Evolutionary conservation across 371 early-diverging fungal genomes (phyloP).

Genomic region (Synchytrium microbalum): DNA sequence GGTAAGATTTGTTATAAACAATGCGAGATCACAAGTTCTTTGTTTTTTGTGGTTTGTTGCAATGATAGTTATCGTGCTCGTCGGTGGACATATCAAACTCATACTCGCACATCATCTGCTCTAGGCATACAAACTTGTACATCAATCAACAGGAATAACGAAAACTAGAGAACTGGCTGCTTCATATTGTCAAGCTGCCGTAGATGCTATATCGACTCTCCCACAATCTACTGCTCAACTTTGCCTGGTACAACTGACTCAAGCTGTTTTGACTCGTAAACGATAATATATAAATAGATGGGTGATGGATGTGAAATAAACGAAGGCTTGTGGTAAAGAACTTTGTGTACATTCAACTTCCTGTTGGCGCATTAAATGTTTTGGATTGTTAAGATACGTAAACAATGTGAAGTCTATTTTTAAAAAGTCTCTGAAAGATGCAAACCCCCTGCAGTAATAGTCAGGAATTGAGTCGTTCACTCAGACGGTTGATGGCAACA

Average conservation of each 20-base stretch:
- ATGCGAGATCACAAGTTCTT: conserved; percentile 1
- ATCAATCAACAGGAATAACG: conserved; percentile 27
- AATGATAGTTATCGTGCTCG: neutral
- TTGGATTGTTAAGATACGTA: no score
- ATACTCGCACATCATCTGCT: conserved; percentile 8
- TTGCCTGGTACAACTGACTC: conserved; percentile 34
- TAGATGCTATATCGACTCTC: conserved; percentile 23
- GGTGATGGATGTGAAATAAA: no score
- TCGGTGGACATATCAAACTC: neutral
- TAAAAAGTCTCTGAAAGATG: no score
- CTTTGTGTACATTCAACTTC: no score
- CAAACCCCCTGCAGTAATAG: no score
- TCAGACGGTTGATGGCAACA: no score
- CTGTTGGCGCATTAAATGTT: no score
- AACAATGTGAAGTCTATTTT: no score
- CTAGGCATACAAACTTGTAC: conserved; percentile 33
- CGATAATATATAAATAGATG: conserved; percentile 22
- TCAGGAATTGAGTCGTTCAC: no score
- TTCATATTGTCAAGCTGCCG: conserved; percentile 30
- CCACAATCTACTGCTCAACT: conserved; percentile 28
- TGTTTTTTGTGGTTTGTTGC: neutral
- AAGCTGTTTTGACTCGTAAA: conserved; percentile 35
- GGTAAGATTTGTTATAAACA: conserved; percentile 16
- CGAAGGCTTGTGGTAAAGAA: no score
- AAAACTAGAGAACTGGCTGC: conserved; percentile 33